These are phyloP conservation scores for Letharia lupina DNA, from an alignment of 495 filamentous ascomycete genomes.

Conservation along the genomic window DNA sequence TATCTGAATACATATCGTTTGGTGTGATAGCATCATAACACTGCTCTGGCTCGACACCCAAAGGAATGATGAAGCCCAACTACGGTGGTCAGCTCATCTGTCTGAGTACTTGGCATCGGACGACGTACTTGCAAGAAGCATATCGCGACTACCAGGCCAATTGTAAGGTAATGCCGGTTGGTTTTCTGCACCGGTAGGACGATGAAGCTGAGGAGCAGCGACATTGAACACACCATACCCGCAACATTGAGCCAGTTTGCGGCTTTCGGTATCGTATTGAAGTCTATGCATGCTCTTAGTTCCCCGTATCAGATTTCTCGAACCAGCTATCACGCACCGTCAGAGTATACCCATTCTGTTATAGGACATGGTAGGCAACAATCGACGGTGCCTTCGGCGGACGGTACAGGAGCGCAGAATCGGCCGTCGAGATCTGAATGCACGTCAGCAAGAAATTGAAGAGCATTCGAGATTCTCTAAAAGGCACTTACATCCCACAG, in stretches of 20 bases:
- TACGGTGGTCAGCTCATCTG: slow-evolving; percentile 31
- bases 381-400: slow-evolving; percentile 32
- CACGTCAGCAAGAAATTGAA: slow-evolving; percentile 16
- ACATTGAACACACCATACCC: slow-evolving; percentile 60
- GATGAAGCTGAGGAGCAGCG: slow-evolving; percentile 73
- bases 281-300: slow-evolving; percentile 37
- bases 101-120: slow-evolving; percentile 20
- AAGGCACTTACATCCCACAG: slow-evolving; percentile 55
- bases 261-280: slow-evolving; percentile 52
- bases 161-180: slow-evolving; percentile 82
- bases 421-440: slow-evolving; percentile 59
- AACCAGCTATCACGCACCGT: slow-evolving; percentile 27
- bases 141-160: slow-evolving; percentile 68
- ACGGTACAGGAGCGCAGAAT: slow-evolving; percentile 48
- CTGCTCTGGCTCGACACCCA: slow-evolving; percentile 69
- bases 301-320: background rate
- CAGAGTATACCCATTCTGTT: slow-evolving; percentile 74
- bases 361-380: slow-evolving; percentile 92
- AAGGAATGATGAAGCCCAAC: slow-evolving; percentile 86
- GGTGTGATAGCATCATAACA: slow-evolving; percentile 89
- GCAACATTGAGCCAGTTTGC: slow-evolving; percentile 75
- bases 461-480: background rate
- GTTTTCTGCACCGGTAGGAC: slow-evolving; percentile 85
- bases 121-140: slow-evolving; percentile 67
- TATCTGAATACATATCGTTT: slow-evolving; percentile 76